A percentile compares a stretch with the other conserved stretches of the same genome.
Evolutionary conservation across 148 eudicot species (phyloP).

Genomic region (Mesembryanthemum crystallinum): DNA sequence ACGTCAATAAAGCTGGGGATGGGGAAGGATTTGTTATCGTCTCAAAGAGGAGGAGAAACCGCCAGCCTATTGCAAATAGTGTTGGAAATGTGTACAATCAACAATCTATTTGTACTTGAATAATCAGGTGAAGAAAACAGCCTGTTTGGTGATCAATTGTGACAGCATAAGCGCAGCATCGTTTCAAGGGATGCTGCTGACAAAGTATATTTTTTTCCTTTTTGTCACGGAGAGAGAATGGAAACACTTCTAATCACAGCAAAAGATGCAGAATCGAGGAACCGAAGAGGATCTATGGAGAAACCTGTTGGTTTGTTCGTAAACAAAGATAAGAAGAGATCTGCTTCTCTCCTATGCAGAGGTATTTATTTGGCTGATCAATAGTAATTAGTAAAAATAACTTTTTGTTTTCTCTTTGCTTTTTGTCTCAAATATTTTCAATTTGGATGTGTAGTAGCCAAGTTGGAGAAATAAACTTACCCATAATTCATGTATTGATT

Average conservation of each 20-base stretch:
- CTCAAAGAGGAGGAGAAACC: slow-evolving; percentile 72
- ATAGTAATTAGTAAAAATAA: not conserved
- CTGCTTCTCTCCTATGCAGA: slow-evolving; percentile 4
- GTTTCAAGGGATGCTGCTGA: slow-evolving; percentile 1
- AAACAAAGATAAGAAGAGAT: not conserved
- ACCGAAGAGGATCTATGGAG: not conserved
- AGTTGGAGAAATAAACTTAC: slow-evolving; percentile 1
- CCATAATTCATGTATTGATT: not conserved
- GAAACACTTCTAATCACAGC: not conserved
- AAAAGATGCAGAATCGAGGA: not conserved
- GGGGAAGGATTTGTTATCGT: slow-evolving; percentile 92
- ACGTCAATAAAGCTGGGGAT: slow-evolving; percentile 49
- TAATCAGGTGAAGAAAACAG: not conserved
- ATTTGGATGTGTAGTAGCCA: slow-evolving; percentile 6
- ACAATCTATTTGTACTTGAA: slow-evolving; percentile 70
- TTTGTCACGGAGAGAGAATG: not conserved
- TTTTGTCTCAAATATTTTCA: not conserved
- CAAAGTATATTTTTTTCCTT: not conserved
- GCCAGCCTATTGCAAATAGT: slow-evolving; percentile 57
- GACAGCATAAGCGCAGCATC: slow-evolving; percentile 12
- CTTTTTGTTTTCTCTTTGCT: slow-evolving; percentile 4
- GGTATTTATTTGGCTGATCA: not conserved
- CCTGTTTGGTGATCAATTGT: not conserved
- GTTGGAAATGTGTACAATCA: slow-evolving; percentile 61
- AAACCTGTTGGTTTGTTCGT: not conserved